Evolutionary conservation across 1,284 basidiomycete genomes (phyloP).

Genomic region (Ustilago shanxiensis): DNA sequence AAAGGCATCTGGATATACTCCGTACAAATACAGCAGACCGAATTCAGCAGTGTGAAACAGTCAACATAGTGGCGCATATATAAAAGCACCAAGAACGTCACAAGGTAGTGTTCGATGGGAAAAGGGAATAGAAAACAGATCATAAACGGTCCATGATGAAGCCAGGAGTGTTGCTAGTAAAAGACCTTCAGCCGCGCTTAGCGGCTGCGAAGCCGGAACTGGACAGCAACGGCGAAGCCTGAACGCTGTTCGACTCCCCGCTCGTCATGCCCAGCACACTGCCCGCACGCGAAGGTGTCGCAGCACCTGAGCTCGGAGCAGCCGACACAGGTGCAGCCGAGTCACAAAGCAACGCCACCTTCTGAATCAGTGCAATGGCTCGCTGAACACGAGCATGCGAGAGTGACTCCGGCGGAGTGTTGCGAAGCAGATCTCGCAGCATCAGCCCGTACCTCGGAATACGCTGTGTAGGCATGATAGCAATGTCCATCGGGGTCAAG

Average conservation of each 20-base stretch:
- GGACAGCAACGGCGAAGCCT: slow-evolving; percentile 12
- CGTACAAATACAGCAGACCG: slow-evolving; percentile 11
- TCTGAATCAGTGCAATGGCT: slow-evolving; percentile 40
- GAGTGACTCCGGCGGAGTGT: slow-evolving; percentile 58
- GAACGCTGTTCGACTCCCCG: slow-evolving; percentile 4
- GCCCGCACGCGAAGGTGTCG: slow-evolving; percentile 20
- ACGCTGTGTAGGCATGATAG: slow-evolving; percentile 68
- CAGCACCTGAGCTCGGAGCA: slow-evolving; percentile 10
- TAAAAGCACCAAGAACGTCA: background rate
- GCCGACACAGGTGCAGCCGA: slow-evolving; percentile 24
- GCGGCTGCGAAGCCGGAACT: slow-evolving; percentile 9
- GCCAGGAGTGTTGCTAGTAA: background rate
- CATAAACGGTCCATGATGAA: background rate
- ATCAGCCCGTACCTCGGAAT: slow-evolving; percentile 62
- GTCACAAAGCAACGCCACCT: slow-evolving; percentile 47
- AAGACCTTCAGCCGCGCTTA: slow-evolving; percentile 11
- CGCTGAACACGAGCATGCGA: slow-evolving; percentile 54
- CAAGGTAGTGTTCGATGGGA: background rate
- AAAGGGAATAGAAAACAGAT: background rate
- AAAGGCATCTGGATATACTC: slow-evolving; percentile 1
- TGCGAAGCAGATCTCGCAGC: slow-evolving; percentile 58
- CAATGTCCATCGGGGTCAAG: slow-evolving; percentile 63
- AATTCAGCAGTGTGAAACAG: background rate
- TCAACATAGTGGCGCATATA: background rate
- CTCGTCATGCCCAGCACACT: slow-evolving; percentile 28